Evolutionary conservation across 2,329 filamentous ascomycete genomes (phyloP).

Genomic region (Rutstroemia sydowiana): DNA sequence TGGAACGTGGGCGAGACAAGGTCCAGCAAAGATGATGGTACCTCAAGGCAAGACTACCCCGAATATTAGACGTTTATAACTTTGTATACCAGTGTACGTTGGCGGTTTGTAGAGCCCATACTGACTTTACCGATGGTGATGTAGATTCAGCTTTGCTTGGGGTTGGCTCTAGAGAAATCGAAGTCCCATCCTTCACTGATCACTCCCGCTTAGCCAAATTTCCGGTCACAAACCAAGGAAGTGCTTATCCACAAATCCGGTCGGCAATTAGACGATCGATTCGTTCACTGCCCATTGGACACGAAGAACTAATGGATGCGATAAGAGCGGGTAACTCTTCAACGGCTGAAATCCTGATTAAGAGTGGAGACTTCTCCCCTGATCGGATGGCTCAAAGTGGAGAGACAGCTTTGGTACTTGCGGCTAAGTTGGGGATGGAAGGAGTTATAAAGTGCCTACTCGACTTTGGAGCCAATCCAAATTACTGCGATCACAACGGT

Average conservation of each 20-base stretch:
- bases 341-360: constrained; percentile 2
- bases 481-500: constrained; percentile 1
- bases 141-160: constrained; percentile 6
- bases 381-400: constrained; percentile 2
- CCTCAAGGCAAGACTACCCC: neutral
- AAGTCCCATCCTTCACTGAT: constrained; percentile 7
- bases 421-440: neutral
- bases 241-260: constrained; percentile 7
- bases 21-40: constrained; percentile 9
- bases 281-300: neutral
- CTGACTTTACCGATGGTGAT: neutral
- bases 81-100: too few relatives aligned
- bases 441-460: constrained; percentile 6
- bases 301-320: constrained; percentile 7
- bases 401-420: constrained; percentile 7
- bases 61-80: neutral
- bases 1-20: constrained; percentile 9
- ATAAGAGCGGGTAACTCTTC: neutral
- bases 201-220: constrained; percentile 8
- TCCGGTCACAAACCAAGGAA: constrained; percentile 5
- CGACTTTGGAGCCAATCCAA: constrained; percentile 1
- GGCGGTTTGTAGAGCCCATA: neutral
- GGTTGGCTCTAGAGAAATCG: constrained; percentile 5
- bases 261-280: constrained; percentile 7
- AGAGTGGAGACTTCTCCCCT: constrained; percentile 5